phyloP scores from a whole-genome alignment of 1,139 yeast species.

The Hansenula lynferdii region DNA sequence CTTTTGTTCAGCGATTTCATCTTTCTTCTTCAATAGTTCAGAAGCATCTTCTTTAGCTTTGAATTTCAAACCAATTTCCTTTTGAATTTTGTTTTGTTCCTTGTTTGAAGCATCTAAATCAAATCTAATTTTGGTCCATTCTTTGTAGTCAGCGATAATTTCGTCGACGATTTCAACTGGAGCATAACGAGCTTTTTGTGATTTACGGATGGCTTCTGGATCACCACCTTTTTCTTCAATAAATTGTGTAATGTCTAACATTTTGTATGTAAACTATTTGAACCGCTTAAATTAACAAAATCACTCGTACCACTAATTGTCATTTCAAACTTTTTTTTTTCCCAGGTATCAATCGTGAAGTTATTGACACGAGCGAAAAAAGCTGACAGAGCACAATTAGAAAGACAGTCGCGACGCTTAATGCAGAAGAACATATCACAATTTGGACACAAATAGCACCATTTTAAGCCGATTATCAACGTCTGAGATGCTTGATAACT shows the following conservation, averaged over 20 bases:
- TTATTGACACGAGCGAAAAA: neutral
- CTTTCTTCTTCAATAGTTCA: conserved; percentile 79
- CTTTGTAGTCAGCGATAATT: conserved; percentile 83
- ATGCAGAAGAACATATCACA: neutral
- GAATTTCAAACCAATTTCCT: conserved; percentile 86
- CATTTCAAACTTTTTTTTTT: too few species aligned
- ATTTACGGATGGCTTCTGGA: conserved; percentile 80
- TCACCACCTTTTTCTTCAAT: conserved; percentile 96
- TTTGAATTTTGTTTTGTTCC: conserved; percentile 80
- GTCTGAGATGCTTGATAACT: too few species aligned
- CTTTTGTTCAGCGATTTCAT: conserved; percentile 64
- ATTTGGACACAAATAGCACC: too few species aligned
- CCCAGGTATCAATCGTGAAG: neutral
- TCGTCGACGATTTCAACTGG: conserved; percentile 94
- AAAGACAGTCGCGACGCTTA: neutral
- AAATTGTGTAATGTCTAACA: conserved; percentile 91
- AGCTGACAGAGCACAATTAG: neutral
- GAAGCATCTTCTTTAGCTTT: conserved; percentile 94
- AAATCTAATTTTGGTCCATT: conserved; percentile 90
- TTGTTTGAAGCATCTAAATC: conserved; percentile 89
- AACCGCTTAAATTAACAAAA: too few species aligned
- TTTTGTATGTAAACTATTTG: too few species aligned
- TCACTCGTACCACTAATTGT: too few species aligned
- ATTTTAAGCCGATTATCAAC: neutral
- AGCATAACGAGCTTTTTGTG: conserved; percentile 94